A percentile compares a stretch with the other conserved stretches of the same genome.
These are phyloP conservation scores for Capsella rubella DNA, from an alignment of 441 rosid species.

Conservation along the genomic window DNA sequence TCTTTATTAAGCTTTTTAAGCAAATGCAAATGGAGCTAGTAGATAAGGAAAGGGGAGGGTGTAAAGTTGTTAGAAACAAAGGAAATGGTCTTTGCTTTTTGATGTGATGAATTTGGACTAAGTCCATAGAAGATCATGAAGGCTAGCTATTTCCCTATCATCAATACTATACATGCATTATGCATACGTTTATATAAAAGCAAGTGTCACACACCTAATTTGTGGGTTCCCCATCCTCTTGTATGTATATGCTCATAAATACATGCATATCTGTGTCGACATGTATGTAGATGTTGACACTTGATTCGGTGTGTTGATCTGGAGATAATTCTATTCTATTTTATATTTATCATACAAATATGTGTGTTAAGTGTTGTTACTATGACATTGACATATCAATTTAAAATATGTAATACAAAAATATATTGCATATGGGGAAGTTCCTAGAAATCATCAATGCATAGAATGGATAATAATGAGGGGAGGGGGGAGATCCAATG, in stretches of 20 bases:
- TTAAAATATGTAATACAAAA: not conserved
- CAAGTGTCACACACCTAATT: slow-evolving; percentile 40
- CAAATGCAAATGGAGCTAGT: slow-evolving; percentile 27
- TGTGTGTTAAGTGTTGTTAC: not conserved
- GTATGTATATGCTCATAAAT: slow-evolving; percentile 14
- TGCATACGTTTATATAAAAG: slow-evolving; percentile 25
- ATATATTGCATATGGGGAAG: not conserved
- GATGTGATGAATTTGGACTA: slow-evolving; percentile 54
- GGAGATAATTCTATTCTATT: slow-evolving; percentile 13
- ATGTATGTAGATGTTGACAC: slow-evolving; percentile 28
- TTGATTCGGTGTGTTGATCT: slow-evolving; percentile 4
- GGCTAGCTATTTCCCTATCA: slow-evolving; percentile 61
- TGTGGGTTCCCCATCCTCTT: slow-evolving; percentile 40
- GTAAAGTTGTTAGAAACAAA: slow-evolving; percentile 40
- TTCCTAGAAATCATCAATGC: slow-evolving; percentile 21
- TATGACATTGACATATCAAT: not conserved
- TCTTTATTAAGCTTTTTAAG: not conserved
- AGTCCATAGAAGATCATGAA: slow-evolving; percentile 60
- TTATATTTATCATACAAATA: not conserved
- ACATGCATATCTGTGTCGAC: slow-evolving; percentile 5
- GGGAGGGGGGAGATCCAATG: slow-evolving; percentile 7
- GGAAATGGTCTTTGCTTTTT: slow-evolving; percentile 35
- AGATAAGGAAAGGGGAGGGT: slow-evolving; percentile 36
- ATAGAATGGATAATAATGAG: slow-evolving; percentile 17
- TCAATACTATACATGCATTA: slow-evolving; percentile 31